Conservation (phyloP, 2,329 filamentous ascomycete genomes). For the Ophiostoma ulmi region DNA sequence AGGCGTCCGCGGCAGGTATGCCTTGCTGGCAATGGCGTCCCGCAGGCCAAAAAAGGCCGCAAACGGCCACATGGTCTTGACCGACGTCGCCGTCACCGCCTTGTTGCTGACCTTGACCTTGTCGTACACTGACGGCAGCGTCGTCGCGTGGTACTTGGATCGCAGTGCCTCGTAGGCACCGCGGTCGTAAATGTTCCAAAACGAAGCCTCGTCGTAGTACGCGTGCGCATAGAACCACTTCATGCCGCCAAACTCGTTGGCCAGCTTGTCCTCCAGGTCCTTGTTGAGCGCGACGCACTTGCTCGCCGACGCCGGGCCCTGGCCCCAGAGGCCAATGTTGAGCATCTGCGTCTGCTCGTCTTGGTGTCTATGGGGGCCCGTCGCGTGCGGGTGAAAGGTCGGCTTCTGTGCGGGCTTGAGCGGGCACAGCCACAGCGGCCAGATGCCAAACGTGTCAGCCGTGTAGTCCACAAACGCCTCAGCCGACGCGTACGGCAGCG, state of each 20-base stretch:
- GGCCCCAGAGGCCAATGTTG: constrained; percentile 74
- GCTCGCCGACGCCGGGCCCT: constrained; percentile 49
- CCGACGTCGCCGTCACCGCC: constrained; percentile 20
- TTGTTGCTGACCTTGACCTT: constrained; percentile 49
- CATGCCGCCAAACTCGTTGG: constrained; percentile 60
- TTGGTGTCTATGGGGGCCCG: background rate
- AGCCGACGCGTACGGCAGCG: constrained; percentile 49
- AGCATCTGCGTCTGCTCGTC: constrained; percentile 40
- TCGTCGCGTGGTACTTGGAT: constrained; percentile 55
- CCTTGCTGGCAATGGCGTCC: constrained; percentile 53
- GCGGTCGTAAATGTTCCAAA: constrained; percentile 60
- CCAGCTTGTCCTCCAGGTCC: constrained; percentile 63
- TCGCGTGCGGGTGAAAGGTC: constrained; percentile 52
- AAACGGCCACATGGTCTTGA: constrained; percentile 47
- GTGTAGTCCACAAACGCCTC: constrained; percentile 54
- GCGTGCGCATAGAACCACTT: constrained; percentile 88
- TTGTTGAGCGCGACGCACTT: constrained; percentile 67
- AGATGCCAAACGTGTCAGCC: constrained; percentile 47
- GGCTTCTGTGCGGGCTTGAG: constrained; percentile 45
- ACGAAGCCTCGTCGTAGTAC: constrained; percentile 70
- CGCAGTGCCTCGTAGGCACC: constrained; percentile 54
- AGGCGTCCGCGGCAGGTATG: constrained; percentile 45
- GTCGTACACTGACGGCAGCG: constrained; percentile 63
- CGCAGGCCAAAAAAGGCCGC: constrained; percentile 56
- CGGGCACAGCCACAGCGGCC: constrained; percentile 58